Evolutionary conservation across 1,284 basidiomycete genomes (phyloP), one percentile per base, ranked within the genome.

Genomic region (Tetrapyrgos nigripes): DNA sequence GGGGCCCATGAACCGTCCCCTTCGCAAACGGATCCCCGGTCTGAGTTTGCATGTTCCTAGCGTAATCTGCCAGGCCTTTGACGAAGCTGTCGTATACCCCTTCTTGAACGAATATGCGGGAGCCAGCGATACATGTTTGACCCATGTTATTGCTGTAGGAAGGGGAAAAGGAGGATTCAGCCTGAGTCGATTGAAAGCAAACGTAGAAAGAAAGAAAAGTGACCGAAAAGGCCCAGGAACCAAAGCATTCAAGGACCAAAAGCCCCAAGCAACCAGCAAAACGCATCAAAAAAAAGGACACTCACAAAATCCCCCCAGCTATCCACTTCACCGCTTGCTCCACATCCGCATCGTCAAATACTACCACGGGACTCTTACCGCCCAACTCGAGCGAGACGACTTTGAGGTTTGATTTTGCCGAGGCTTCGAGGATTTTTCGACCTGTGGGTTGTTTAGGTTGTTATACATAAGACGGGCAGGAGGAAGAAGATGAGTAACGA

Each of bases 281-380:
- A 26, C 14, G 31, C 31, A 37, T 24, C 3, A 50, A 55, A 48
- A 50, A 45, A 5, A 17, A 48, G 13, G 24, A 21, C 28, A 76
- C 83, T 63, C 59, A 91, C 89, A 88, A 94, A 69, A 96, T 88
- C 59, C 92, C 93, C 71, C 85, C 83, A 1, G 86, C 77, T 10
- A 93, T 83, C 92, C 93, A 96, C 64, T 87, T 83, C 49, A 94
- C 83, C 19, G 94, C 91, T 69, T 92, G 83, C 2, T 94, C 89
- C 40, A 96, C 65, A 67, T 91, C 82, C 0, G 88, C 89, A 68
- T 92, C 90, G 63, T 92, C 82, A 63, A 88, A 91, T 60, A 93
- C 81, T 68, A 93, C 84, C 68, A 89, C 92, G 26, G 94, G 93
- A 57, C 84, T 86, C 83, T 96, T 60, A 50, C 94, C 94, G 45